Percentiles rank a stretch among this genome's conserved stretches.
Conservation (phyloP, 768 basidiomycete species). For the Dentipellis sp. region DNA sequence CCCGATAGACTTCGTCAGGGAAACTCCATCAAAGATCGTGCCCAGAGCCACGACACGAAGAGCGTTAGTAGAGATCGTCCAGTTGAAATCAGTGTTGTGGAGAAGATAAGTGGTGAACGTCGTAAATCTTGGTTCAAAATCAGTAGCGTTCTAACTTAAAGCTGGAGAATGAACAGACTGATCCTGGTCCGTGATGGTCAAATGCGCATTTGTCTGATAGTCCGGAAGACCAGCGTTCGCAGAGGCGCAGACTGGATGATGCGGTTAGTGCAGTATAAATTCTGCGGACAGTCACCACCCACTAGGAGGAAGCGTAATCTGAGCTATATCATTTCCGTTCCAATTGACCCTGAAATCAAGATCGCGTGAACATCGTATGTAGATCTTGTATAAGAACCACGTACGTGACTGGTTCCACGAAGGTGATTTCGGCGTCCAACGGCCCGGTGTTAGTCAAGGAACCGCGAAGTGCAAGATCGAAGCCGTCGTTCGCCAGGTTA, state of each 20-base stretch:
- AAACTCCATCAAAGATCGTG: slow-evolving; percentile 58
- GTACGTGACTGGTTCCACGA: slow-evolving; percentile 52
- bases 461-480: slow-evolving; percentile 50
- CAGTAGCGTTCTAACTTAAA: too few species aligned
- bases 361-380: neutral
- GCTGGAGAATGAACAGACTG: slow-evolving; percentile 27
- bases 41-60: slow-evolving; percentile 58
- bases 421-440: slow-evolving; percentile 60
- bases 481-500: slow-evolving; percentile 42
- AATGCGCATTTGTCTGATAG: slow-evolving; percentile 39
- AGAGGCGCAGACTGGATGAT: slow-evolving; percentile 46
- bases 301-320: slow-evolving; percentile 54
- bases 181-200: slow-evolving; percentile 46
- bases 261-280: neutral
- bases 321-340: slow-evolving; percentile 55
- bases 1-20: slow-evolving; percentile 47
- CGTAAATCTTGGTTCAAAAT: slow-evolving; percentile 37
- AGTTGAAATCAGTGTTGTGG: slow-evolving; percentile 54
- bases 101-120: slow-evolving; percentile 56
- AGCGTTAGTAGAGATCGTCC: slow-evolving; percentile 60
- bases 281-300: slow-evolving; percentile 5
- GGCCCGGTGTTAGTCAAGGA: slow-evolving; percentile 57
- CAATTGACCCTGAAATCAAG: slow-evolving; percentile 40
- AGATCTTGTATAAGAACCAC: slow-evolving; percentile 12
- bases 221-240: slow-evolving; percentile 61